phyloP scores from a whole-genome alignment of 768 basidiomycete species.

The Hysterangium stoloniferum region DNA sequence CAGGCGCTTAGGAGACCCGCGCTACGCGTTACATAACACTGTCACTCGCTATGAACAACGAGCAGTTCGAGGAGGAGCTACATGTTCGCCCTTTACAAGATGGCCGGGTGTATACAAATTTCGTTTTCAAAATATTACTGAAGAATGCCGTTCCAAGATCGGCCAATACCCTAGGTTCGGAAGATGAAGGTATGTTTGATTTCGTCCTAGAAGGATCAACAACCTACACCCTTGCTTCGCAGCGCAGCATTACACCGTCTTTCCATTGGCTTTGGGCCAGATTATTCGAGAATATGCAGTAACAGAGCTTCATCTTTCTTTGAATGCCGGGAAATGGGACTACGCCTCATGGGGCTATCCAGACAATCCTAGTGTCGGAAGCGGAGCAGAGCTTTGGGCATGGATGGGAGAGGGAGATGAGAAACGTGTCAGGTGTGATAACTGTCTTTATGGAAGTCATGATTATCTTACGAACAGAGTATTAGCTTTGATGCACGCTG shows the following conservation, averaged over 20 bases:
- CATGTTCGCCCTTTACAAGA: conserved; percentile 58
- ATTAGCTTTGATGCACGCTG: conserved; percentile 68
- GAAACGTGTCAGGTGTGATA: not conserved
- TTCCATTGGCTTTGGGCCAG: conserved; percentile 82
- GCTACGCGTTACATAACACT: conserved; percentile 14
- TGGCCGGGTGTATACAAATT: conserved; percentile 74
- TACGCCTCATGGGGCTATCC: conserved; percentile 81
- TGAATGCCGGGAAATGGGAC: conserved; percentile 92
- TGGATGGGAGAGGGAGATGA: conserved; percentile 65
- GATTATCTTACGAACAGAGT: not conserved
- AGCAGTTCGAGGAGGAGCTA: conserved; percentile 43
- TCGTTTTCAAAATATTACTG: conserved; percentile 68
- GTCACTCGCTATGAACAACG: conserved; percentile 13
- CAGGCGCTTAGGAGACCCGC: not conserved
- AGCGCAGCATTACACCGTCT: conserved; percentile 84
- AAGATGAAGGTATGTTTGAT: conserved; percentile 47
- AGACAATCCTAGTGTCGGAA: conserved; percentile 63
- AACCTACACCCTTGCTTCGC: conserved; percentile 7
- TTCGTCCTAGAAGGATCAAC: not conserved
- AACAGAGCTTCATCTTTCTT: conserved; percentile 79
- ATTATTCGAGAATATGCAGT: conserved; percentile 80
- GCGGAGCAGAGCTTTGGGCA: conserved; percentile 85
- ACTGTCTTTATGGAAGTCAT: not conserved
- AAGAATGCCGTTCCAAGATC: conserved; percentile 48
- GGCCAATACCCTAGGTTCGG: conserved; percentile 37